phyloP scores from a whole-genome alignment of 805 yeast genomes.

The Candida maris region DNA sequence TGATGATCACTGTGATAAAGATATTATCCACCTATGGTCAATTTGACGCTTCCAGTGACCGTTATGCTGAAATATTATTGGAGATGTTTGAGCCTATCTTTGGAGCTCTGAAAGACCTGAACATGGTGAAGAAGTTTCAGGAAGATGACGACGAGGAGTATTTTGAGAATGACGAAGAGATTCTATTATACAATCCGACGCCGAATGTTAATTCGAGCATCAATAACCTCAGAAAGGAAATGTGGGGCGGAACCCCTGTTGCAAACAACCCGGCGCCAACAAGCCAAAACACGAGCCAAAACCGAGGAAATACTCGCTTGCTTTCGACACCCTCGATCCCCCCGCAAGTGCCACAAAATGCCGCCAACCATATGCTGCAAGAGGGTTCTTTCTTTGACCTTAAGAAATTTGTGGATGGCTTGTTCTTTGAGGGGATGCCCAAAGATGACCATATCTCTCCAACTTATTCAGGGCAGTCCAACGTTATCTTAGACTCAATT shows the following conservation, averaged over 20 bases:
- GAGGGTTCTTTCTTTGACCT: slow-evolving; percentile 9
- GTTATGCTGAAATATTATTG: slow-evolving; percentile 16
- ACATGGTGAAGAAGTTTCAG: slow-evolving; percentile 3
- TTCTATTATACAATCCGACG: not conserved
- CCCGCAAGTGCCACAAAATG: not conserved
- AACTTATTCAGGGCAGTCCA: slow-evolving; percentile 2
- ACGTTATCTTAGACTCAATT: slow-evolving; percentile 3
- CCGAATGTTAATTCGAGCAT: not conserved
- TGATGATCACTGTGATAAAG: slow-evolving; percentile 15
- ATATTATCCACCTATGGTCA: slow-evolving; percentile 11
- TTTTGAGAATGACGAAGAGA: slow-evolving; percentile 3
- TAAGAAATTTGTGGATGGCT: slow-evolving; percentile 15
- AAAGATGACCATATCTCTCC: slow-evolving; percentile 6
- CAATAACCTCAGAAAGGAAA: slow-evolving; percentile 1
- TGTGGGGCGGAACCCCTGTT: slow-evolving; percentile 1
- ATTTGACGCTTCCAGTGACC: slow-evolving; percentile 11
- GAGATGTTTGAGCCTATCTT: slow-evolving; percentile 15
- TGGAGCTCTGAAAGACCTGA: slow-evolving; percentile 5
- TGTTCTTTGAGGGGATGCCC: slow-evolving; percentile 8
- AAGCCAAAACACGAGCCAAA: not conserved
- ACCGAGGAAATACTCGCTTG: not conserved
- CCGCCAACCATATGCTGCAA: no score
- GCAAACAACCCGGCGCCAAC: slow-evolving; percentile 1
- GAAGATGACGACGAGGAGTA: slow-evolving; percentile 5
- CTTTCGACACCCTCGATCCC: not conserved